phyloP scores from a whole-genome alignment of 2,329 filamentous ascomycete species.

The Botrytis tulipae region DNA sequence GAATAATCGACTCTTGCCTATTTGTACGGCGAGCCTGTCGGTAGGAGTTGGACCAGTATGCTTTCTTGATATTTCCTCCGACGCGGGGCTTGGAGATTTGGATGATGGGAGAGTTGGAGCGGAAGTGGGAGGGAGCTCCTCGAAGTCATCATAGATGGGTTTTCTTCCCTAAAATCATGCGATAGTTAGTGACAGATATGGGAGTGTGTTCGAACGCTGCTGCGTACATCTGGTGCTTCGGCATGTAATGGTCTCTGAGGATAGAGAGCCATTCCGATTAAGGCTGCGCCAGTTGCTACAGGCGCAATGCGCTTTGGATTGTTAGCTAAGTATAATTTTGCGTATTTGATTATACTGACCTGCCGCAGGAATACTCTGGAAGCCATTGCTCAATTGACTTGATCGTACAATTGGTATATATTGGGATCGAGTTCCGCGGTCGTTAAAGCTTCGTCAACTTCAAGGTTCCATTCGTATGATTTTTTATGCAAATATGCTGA shows the following conservation, averaged over 20 bases:
- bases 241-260: constrained; percentile 48
- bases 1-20: constrained; percentile 76
- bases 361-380: constrained; percentile 52
- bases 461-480: constrained; percentile 7
- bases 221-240: constrained; percentile 43
- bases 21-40: constrained; percentile 80
- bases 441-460: constrained; percentile 20
- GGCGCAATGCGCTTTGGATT: constrained; percentile 48
- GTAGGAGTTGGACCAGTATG: constrained; percentile 69
- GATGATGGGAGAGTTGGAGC: constrained; percentile 29
- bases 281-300: constrained; percentile 42
- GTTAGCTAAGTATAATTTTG: constrained; percentile 29
- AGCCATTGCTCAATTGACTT: constrained; percentile 46
- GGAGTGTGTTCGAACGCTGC: constrained; percentile 6
- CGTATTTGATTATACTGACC: constrained; percentile 40
- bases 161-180: constrained; percentile 48
- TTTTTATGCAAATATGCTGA: constrained; percentile 18
- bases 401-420: constrained; percentile 14
- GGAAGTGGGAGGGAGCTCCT: constrained; percentile 41
- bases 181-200: background rate
- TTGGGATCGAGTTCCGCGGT: constrained; percentile 7
- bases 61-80: constrained; percentile 31
- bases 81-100: constrained; percentile 24
- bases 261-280: constrained; percentile 46
- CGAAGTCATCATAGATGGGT: constrained; percentile 79